Conservation (phyloP, 306 rosid genomes). For the Fragaria iinumae region DNA sequence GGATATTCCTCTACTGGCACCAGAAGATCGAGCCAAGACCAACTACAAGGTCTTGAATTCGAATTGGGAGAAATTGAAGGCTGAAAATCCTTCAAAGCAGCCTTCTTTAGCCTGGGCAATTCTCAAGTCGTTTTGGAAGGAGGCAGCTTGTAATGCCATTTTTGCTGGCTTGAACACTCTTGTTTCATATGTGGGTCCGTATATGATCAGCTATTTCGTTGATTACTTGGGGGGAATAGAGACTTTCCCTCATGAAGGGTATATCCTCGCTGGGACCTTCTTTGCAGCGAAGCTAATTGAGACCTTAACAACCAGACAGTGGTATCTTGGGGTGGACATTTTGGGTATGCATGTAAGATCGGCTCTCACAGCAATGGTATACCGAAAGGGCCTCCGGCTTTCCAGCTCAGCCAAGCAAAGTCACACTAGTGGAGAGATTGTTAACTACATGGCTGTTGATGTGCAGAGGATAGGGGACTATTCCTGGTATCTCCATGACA, state of each 20-base stretch:
- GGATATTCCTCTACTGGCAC: slow-evolving; percentile 97
- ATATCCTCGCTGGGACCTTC: slow-evolving; percentile 83
- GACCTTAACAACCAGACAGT: slow-evolving; percentile 87
- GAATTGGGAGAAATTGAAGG: slow-evolving; percentile 90
- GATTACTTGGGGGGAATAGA: slow-evolving; percentile 89
- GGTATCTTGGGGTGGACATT: slow-evolving; percentile 98
- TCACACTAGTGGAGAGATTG: slow-evolving; percentile 97
- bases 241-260: slow-evolving; percentile 81
- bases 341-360: slow-evolving; percentile 98
- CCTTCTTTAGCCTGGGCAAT: slow-evolving; percentile 95
- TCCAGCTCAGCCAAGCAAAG: slow-evolving; percentile 92
- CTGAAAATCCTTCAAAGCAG: slow-evolving; percentile 48
- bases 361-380: slow-evolving; percentile 94
- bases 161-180: slow-evolving; percentile 93
- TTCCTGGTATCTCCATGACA: slow-evolving; percentile 96
- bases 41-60: slow-evolving; percentile 72
- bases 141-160: slow-evolving; percentile 88
- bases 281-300: slow-evolving; percentile 89
- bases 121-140: slow-evolving; percentile 88
- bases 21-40: slow-evolving; percentile 72
- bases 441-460: slow-evolving; percentile 97
- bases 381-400: slow-evolving; percentile 81
- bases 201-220: slow-evolving; percentile 91
- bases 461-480: slow-evolving; percentile 97
- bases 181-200: slow-evolving; percentile 95